Conservation (phyloP, 768 basidiomycete genomes). For the Rhodotorula toruloides region DNA sequence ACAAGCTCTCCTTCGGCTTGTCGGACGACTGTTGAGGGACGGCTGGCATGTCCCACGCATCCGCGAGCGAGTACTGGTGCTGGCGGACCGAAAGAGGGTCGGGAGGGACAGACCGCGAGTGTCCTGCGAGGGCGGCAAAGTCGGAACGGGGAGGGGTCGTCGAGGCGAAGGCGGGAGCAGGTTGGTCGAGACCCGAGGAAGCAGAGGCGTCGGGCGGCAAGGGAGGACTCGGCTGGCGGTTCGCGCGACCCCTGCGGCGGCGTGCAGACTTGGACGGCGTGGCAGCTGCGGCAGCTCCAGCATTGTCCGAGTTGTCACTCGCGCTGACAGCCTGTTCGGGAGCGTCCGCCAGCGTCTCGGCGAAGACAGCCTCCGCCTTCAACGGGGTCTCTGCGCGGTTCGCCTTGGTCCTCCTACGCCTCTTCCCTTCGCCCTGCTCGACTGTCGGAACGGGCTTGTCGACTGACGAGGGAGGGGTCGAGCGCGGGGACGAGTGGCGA, state of each 20-base stretch:
- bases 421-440: not conserved
- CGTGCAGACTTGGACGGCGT: slow-evolving; percentile 14
- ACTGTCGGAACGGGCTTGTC: not conserved
- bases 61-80: slow-evolving; percentile 4
- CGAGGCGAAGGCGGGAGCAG: slow-evolving; percentile 6
- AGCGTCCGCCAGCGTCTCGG: not conserved
- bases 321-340: no score
- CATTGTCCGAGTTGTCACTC: not conserved
- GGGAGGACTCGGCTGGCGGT: slow-evolving; percentile 27
- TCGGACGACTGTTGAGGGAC: not conserved
- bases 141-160: slow-evolving; percentile 25
- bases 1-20: slow-evolving; percentile 23
- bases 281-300: not conserved
- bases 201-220: slow-evolving; percentile 1
- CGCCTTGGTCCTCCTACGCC: not conserved
- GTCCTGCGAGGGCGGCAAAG: not conserved
- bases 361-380: not conserved
- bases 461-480: not conserved
- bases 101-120: slow-evolving; percentile 28
- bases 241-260: slow-evolving; percentile 1
- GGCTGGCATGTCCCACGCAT: slow-evolving; percentile 31
- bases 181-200: not conserved
- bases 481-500: not conserved
- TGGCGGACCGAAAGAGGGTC: not conserved
- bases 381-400: not conserved